Percentiles rank a stretch among this genome's conserved stretches.
Evolutionary conservation across 2,329 filamentous ascomycete genomes (phyloP).

Genomic region (Ceratocystis destructans): DNA sequence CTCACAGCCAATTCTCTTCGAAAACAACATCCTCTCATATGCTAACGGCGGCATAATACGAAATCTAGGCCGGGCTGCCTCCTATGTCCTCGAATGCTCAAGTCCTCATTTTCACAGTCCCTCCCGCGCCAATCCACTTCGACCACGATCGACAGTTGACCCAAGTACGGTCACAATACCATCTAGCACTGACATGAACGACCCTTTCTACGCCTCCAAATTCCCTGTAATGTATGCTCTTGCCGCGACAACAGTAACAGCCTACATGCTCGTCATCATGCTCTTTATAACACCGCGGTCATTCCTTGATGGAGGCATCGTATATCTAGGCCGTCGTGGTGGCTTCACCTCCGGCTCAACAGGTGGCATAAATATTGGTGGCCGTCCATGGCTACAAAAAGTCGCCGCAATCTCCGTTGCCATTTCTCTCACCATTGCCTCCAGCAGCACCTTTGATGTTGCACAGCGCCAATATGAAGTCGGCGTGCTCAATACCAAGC

Average conservation of each 20-base stretch:
- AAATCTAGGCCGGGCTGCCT: conserved; percentile 9
- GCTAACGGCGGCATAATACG: conserved; percentile 11
- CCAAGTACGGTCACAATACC: conserved; percentile 25
- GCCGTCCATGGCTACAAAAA: conserved; percentile 86
- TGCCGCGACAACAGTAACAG: conserved; percentile 76
- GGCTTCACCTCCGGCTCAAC: conserved; percentile 76
- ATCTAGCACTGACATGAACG: conserved; percentile 50
- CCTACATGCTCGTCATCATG: conserved; percentile 87
- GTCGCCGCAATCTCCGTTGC: conserved; percentile 59
- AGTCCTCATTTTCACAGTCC: background rate
- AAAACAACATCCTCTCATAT: conserved; percentile 16
- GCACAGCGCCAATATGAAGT: conserved; percentile 67
- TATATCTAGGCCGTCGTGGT: conserved; percentile 65
- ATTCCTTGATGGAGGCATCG: conserved; percentile 73
- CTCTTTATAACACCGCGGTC: conserved; percentile 89
- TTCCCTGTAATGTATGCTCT: conserved; percentile 90
- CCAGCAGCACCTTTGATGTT: conserved; percentile 76
- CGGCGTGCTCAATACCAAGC: conserved; percentile 66
- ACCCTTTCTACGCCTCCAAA: conserved; percentile 87
- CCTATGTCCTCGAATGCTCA: conserved; percentile 10
- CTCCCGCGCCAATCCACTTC: conserved; percentile 4
- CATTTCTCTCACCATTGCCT: conserved; percentile 85
- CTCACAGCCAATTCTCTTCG: conserved; percentile 12
- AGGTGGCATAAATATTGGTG: conserved; percentile 70
- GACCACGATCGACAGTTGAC: conserved; percentile 15